Evolutionary conservation across 169 alveolate species (phyloP).

Genomic region (Plasmodium gaboni): DNA sequence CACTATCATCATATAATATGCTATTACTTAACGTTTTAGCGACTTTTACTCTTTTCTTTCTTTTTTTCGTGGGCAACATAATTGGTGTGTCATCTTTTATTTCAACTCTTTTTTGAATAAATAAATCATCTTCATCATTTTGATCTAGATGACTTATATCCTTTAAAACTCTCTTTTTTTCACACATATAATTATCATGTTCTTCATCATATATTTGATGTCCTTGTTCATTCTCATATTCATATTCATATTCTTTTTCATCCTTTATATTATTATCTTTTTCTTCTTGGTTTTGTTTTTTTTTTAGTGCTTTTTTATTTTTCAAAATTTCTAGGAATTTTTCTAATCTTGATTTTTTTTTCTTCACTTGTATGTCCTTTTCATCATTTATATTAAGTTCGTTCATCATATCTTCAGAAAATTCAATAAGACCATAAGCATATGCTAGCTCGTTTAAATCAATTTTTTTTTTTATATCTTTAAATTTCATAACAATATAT

Average conservation of each 20-base stretch:
- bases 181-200: neutral
- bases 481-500: constrained; percentile 72
- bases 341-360: constrained; percentile 55
- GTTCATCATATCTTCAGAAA: constrained; percentile 28
- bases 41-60: constrained; percentile 53
- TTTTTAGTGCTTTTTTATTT: constrained; percentile 15
- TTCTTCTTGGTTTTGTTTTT: constrained; percentile 2
- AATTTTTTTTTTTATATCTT: constrained; percentile 24
- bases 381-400: constrained; percentile 18
- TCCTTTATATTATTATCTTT: neutral
- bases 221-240: neutral
- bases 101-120: constrained; percentile 34
- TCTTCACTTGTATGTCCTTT: constrained; percentile 28
- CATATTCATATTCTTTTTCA: constrained; percentile 15
- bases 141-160: neutral
- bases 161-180: neutral
- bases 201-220: neutral
- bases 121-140: constrained; percentile 22
- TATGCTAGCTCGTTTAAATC: constrained; percentile 56
- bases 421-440: constrained; percentile 59
- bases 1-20: constrained; percentile 55
- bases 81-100: constrained; percentile 27
- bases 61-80: constrained; percentile 55
- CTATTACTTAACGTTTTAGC: constrained; percentile 54
- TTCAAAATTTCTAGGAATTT: constrained; percentile 62